Evolutionary conservation across 495 filamentous ascomycete species (phyloP).

Genomic region (Aspergillus olivimuriae): DNA sequence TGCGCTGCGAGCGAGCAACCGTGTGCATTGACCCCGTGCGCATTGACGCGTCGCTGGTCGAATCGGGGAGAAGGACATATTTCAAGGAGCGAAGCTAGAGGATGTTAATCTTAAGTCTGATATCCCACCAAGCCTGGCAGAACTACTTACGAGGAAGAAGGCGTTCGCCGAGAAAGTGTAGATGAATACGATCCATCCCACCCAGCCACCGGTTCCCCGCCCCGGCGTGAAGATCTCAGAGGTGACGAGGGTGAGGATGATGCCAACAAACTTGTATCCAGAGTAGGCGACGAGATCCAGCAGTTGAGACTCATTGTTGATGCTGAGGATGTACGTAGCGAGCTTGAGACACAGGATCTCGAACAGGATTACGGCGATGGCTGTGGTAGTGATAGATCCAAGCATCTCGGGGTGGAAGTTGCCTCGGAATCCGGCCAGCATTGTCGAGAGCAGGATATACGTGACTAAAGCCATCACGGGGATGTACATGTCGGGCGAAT

Average conservation of each 20-base stretch:
- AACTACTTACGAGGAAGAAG: slow-evolving; percentile 80
- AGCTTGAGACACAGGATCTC: slow-evolving; percentile 88
- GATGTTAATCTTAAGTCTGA: too few species aligned
- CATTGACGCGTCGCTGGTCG: slow-evolving; percentile 52
- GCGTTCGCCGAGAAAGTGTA: slow-evolving; percentile 94
- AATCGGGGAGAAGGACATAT: slow-evolving; percentile 92
- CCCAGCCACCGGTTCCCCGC: slow-evolving; percentile 74
- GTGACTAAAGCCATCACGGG: slow-evolving; percentile 83
- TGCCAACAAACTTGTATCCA: slow-evolving; percentile 97
- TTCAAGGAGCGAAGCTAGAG: slow-evolving; percentile 90
- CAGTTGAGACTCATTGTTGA: slow-evolving; percentile 81
- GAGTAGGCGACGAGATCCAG: slow-evolving; percentile 92
- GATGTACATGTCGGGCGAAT: slow-evolving; percentile 99
- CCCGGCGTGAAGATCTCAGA: slow-evolving; percentile 72
- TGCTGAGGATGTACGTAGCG: slow-evolving; percentile 85
- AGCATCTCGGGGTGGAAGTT: slow-evolving; percentile 91
- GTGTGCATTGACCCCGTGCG: slow-evolving; percentile 67
- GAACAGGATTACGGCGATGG: slow-evolving; percentile 71
- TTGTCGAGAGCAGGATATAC: slow-evolving; percentile 86
- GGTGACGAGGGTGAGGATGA: slow-evolving; percentile 76
- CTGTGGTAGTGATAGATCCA: slow-evolving; percentile 78
- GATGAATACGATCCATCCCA: slow-evolving; percentile 80
- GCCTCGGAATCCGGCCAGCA: slow-evolving; percentile 86
- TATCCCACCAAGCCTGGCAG: too few species aligned
- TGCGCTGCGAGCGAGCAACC: slow-evolving; percentile 75